phyloP scores from a whole-genome alignment of 208 protist genomes.

The Trichomonas vaginalis region DNA sequence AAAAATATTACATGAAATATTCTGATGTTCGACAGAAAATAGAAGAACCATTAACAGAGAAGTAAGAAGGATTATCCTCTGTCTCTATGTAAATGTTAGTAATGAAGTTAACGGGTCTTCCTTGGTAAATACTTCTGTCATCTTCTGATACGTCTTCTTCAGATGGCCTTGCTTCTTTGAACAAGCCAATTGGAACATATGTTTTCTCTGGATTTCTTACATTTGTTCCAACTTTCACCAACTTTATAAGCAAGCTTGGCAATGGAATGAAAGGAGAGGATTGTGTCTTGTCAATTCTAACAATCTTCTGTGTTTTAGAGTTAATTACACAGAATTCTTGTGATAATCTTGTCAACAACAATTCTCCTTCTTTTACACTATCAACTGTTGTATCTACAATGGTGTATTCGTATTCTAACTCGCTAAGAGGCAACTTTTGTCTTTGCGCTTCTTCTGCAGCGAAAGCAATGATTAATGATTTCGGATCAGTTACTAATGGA shows the following conservation, averaged over 20 bases:
- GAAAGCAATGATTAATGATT: background rate
- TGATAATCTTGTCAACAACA: background rate
- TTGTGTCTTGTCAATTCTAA: background rate
- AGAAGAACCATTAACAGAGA: background rate
- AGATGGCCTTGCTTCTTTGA: background rate
- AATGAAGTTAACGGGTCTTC: background rate
- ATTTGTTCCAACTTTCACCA: background rate
- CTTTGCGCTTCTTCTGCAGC: background rate
- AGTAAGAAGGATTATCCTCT: background rate
- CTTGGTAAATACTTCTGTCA: background rate
- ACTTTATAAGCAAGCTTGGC: background rate
- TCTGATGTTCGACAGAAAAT: background rate
- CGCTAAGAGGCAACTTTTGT: background rate
- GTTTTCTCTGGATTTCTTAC: background rate
- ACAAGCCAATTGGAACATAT: background rate
- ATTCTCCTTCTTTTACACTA: background rate
- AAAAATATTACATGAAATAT: background rate
- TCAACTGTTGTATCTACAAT: background rate
- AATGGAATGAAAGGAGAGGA: background rate
- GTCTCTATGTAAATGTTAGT: background rate
- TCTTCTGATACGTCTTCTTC: background rate
- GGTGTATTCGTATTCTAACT: background rate
- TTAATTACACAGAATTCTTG: background rate
- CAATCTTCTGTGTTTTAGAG: background rate
- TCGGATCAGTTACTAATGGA: background rate